Evolutionary conservation across 2,329 filamentous ascomycete genomes (phyloP), one percentile per base, ranked within the genome.

Genomic region (Gnomoniopsis smithogilvyi): DNA sequence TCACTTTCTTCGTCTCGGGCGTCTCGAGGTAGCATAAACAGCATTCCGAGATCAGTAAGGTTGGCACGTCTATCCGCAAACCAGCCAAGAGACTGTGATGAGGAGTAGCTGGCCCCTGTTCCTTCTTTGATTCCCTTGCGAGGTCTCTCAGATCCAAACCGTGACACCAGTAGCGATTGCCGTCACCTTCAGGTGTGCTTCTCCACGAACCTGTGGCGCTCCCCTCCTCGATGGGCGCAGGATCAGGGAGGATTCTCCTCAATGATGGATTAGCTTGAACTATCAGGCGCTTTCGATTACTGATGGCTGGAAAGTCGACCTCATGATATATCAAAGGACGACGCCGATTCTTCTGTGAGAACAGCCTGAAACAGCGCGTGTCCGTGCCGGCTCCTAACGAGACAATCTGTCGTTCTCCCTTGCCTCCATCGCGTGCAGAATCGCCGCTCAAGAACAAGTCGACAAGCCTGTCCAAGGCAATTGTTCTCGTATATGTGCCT

Each of bases 331-430:
- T 71, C 19, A 96, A 72, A 14, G 73, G 68, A 15, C 67, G 58
- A 6, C 67, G 63, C 22, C 63, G 59, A 7, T 61, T 55, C 0
- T 76, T 71, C 17, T 75, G 70, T 10, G 83, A 74, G 60, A 90
- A 81, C 1, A 97, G 76, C 21, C 91, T 87, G 68, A 97, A 92
- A 61, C 87, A 89, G 17, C 95, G 85, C 7, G 95, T 98, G 70
- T 99, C 95, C 12, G 93, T 96, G 24, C 95, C 95, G 17, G 95
- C 94, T 33, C 95, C 95, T 1, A 99, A 82, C 0, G 93, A 97
- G 62, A 99, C 82, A 61, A 99, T 92, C 70, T 99, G 95, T 62
- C 84, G 85, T 48, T 74, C 67, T 55, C 26, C 60, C 24, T 21
- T 62, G 30, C n/a, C 66, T 64, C 64, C 64, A 3, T 66, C 62